Base-by-base conservation (phyloP, 345 rosid species). In the Linum trigynum region DNA sequence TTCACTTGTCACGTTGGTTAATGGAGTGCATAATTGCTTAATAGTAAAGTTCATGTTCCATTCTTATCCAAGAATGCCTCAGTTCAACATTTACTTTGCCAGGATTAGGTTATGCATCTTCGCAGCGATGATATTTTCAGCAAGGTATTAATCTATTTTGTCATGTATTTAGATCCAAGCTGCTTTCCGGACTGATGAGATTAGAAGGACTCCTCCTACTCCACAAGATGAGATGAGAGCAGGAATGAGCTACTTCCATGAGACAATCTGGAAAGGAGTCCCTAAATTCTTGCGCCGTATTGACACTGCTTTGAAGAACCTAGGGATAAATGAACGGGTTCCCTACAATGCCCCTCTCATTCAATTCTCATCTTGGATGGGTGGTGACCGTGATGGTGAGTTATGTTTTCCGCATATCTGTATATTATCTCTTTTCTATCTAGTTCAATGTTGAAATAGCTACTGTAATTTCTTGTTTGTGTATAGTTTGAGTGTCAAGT, bases 161-260 rank as follows among this genome's bases (percentile, higher is more conserved):
- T 59, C 7, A 5, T 32, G 8, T 23, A 8, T 36, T 39, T 68
- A 94, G 99, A 91, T 95, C 76, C 99, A 95, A 95, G 99, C 99
- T 83, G 99, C 97, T 38, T 95, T 91, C 70, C 97, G 99, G n/a
- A 95, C 99, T 0, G 99, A 95, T 80, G 99, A 95, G 80, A 95
- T 95, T 59, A 84, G 96, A 53, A 91, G 99, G 81, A 88, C 97
- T 32, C 92, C 96, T 66, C 99, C 99, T 0, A 83, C 99, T 53
- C 99, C 99, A 0, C 99, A 95, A 77, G 99, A 95, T 84, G 99
- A 95, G 69, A 95, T 91, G 99, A 86, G 99, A 71, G 95, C 90
- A 17, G 99, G 99, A 73, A 90, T 92, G 99, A 92, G 99, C 70
- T 92, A 92, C 78, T 94, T 94, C 81, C 99, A 90, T 50, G 99